These are phyloP conservation scores for Polygonum aviculare DNA, from an alignment of 148 eudicot genomes.

Conservation along the genomic window DNA sequence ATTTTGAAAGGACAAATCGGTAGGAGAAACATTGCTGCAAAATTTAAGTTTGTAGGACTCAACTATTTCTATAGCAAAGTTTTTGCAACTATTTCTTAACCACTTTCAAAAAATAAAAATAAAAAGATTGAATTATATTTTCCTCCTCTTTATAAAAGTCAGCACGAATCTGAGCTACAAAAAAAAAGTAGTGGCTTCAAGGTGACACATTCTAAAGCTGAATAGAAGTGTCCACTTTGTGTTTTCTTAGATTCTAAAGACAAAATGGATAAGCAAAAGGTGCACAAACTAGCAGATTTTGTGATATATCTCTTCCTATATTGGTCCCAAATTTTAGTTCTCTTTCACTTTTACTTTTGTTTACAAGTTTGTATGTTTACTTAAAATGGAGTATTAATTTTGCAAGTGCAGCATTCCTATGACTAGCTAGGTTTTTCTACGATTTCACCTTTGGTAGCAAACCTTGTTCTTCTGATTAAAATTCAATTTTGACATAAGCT, in stretches of 20 bases:
- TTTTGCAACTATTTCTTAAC: background rate
- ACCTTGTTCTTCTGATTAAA: too few species aligned
- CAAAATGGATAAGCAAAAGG: conserved; percentile 5
- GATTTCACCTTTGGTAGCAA: too few species aligned
- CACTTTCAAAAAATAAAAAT: too few species aligned
- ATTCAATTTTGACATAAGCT: background rate
- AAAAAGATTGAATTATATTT: background rate
- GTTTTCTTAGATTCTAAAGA: background rate
- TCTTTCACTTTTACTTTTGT: conserved; percentile 7
- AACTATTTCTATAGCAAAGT: background rate
- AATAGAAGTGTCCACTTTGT: conserved; percentile 1
- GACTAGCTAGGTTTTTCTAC: too few species aligned
- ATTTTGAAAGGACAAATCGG: background rate
- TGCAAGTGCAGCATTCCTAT: too few species aligned
- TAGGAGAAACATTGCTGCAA: background rate
- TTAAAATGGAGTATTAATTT: background rate
- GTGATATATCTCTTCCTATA: conserved; percentile 3
- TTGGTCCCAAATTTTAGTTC: background rate
- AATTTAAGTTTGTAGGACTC: conserved; percentile 1
- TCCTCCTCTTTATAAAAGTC: background rate
- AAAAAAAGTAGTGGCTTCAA: conserved; percentile 1
- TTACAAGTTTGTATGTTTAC: background rate
- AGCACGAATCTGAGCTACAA: background rate
- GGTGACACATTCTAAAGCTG: conserved; percentile 7
- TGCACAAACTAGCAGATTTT: background rate